Evolutionary conservation across 495 filamentous ascomycete species (phyloP), one percentile per base, ranked within the genome.

Genomic region (Aspergillus conjunctus): DNA sequence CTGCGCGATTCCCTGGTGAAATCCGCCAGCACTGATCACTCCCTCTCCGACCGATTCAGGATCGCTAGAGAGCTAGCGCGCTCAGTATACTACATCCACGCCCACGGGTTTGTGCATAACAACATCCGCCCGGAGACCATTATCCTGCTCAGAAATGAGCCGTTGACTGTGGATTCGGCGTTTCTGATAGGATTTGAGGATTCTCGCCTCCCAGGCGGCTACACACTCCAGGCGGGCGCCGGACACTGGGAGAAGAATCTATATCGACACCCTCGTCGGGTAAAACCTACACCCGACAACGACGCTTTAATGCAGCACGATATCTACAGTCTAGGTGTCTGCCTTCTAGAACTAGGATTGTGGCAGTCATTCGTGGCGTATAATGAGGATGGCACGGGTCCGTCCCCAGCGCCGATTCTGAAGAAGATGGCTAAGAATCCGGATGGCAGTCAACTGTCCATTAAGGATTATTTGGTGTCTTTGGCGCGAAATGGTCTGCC

Each of bases 291-390:
- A 21, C 74, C 73, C 2, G 59, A 72, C 49, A 73, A 76, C 1
- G 34, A 54, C 8, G 86, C 85, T 57, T 67, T 54, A 7, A 87
- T 87, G 82, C 82, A 85, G 59, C 83, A 88, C 68, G 86, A 88
- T 62, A 85, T 88, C 30, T 88, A 88, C 64, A 85, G 82, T 63
- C 73, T 88, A 12, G 86, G 86, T 0, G 81, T 85, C 9, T 81
- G 80, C 57, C 71, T 89, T 0, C 63, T 89, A 1, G 87, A 89
- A 68, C 74, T 89, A 34, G 85, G 83, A 0, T 57, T 88, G 15
- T 87, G 85, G 85, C 61, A 70, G 4, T 77, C 78, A 1, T 81
- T 87, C 56, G 66, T 79, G 11, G 37, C 20, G 37, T 76, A 75
- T 44, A 22, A 26, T 15, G 34, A 46, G 46, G 41, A n/a, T 10